phyloP scores from a whole-genome alignment of 2,329 filamentous ascomycete genomes.

The Fusarium nematophilum region DNA sequence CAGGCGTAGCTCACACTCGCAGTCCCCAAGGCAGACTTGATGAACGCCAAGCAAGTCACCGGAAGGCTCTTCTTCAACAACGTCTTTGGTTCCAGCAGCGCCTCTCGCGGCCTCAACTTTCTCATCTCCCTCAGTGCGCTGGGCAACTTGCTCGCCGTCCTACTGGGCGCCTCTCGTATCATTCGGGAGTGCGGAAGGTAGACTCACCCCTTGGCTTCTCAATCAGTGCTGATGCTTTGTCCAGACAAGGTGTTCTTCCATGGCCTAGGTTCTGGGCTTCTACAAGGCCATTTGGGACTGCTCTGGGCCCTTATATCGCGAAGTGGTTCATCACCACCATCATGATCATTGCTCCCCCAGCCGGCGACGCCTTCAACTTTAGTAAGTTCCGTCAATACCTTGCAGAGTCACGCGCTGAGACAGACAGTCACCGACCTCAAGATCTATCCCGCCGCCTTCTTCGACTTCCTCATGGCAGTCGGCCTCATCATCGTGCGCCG shows the following conservation, averaged over 20 bases:
- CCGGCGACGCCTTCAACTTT: conserved; percentile 73
- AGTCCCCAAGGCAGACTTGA: conserved; percentile 62
- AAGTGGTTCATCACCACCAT: conserved; percentile 68
- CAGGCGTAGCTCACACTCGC: too few relatives aligned
- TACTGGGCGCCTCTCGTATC: conserved; percentile 65
- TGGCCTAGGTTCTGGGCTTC: conserved; percentile 70
- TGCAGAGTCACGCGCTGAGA: not conserved
- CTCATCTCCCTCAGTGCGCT: conserved; percentile 67
- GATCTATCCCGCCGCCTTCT: conserved; percentile 68
- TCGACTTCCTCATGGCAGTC: conserved; percentile 66
- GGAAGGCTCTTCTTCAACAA: conserved; percentile 69
- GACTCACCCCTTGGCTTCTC: too few relatives aligned
- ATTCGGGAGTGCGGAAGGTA: conserved; percentile 66
- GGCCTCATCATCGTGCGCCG: conserved; percentile 69
- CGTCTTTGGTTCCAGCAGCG: conserved; percentile 62
- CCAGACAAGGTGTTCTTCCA: conserved; percentile 70
- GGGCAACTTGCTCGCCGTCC: conserved; percentile 66
- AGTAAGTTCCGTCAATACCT: conserved; percentile 47
- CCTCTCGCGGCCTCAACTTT: conserved; percentile 64
- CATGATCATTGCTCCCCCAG: conserved; percentile 70
- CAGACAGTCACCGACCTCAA: conserved; percentile 66
- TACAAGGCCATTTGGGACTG: conserved; percentile 71
- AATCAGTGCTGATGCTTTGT: too few relatives aligned
- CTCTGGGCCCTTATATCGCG: conserved; percentile 66
- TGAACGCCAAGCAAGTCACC: conserved; percentile 62